These are phyloP conservation scores for Asparagopsis taxiformis DNA, from an alignment of 31 red algal genomes.

Conservation along the genomic window DNA sequence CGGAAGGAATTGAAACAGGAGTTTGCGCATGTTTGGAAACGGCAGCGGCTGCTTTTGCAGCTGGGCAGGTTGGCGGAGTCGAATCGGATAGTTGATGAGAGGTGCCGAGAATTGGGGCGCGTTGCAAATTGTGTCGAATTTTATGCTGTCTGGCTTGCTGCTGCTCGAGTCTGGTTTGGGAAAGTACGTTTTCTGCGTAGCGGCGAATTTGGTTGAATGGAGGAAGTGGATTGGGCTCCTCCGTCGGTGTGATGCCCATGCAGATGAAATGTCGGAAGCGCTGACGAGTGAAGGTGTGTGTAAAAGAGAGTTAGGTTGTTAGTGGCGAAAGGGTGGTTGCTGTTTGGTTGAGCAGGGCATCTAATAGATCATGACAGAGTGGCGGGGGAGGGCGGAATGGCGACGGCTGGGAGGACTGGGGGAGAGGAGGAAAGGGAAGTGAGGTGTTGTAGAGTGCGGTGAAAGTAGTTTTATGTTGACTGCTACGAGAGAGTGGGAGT, in stretches of 20 bases:
- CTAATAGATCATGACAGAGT: too few relatives aligned
- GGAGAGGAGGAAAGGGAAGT: too few relatives aligned
- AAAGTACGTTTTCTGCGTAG: neutral
- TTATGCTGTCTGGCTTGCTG: neutral
- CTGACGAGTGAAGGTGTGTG: too few relatives aligned
- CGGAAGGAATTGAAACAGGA: neutral
- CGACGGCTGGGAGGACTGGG: too few relatives aligned
- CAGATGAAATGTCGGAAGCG: too few relatives aligned
- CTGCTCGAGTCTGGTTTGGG: neutral
- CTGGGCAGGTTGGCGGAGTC: neutral
- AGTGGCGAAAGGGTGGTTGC: too few relatives aligned
- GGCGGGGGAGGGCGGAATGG: too few relatives aligned
- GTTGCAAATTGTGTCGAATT: conserved; percentile 12
- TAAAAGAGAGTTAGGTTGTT: too few relatives aligned
- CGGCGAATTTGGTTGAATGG: neutral
- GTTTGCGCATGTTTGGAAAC: neutral
- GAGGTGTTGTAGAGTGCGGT: too few relatives aligned
- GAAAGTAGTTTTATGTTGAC: too few relatives aligned
- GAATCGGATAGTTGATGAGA: neutral
- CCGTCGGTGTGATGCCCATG: neutral
- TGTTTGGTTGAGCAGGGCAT: too few relatives aligned
- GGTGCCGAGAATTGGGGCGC: neutral
- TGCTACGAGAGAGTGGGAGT: too few relatives aligned
- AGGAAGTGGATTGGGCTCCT: neutral
- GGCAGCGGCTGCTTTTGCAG: neutral